Conservation (phyloP, 805 yeast genomes). For the Candida xiaguanensis region DNA sequence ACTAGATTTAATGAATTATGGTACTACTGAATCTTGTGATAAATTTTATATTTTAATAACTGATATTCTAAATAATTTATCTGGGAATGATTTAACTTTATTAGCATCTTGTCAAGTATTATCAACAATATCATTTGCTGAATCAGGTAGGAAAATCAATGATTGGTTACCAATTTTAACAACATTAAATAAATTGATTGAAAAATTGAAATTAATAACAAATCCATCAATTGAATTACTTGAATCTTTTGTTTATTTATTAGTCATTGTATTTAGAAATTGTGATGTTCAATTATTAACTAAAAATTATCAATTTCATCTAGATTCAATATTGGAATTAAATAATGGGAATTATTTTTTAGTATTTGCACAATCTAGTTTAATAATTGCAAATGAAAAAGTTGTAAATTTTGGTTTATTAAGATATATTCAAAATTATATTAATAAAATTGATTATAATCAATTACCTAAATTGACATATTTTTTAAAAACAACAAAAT, state of each 20-base stretch:
- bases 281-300: constrained; percentile 46
- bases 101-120: constrained; percentile 8
- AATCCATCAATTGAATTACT: constrained; percentile 13
- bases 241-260: constrained; percentile 40
- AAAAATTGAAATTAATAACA: constrained; percentile 11
- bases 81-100: constrained; percentile 8
- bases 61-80: constrained; percentile 15
- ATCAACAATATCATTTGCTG: constrained; percentile 50
- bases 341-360: constrained; percentile 36
- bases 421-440: constrained; percentile 45
- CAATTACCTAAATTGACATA: constrained; percentile 26
- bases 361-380: constrained; percentile 45
- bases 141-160: constrained; percentile 61
- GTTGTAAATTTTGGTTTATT: constrained; percentile 40
- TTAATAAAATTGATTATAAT: constrained; percentile 29
- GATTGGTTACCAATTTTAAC: constrained; percentile 43
- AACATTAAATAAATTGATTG: constrained; percentile 19
- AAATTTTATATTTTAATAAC: constrained; percentile 38
- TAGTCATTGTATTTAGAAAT: constrained; percentile 53
- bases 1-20: constrained; percentile 50
- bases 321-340: constrained; percentile 30
- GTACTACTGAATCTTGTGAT: constrained; percentile 44
- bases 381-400: constrained; percentile 42
- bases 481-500: constrained; percentile 13
- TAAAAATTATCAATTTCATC: constrained; percentile 42